Evolutionary conservation across 768 basidiomycete genomes (phyloP).

Genomic region (Leccinum barrowsii): DNA sequence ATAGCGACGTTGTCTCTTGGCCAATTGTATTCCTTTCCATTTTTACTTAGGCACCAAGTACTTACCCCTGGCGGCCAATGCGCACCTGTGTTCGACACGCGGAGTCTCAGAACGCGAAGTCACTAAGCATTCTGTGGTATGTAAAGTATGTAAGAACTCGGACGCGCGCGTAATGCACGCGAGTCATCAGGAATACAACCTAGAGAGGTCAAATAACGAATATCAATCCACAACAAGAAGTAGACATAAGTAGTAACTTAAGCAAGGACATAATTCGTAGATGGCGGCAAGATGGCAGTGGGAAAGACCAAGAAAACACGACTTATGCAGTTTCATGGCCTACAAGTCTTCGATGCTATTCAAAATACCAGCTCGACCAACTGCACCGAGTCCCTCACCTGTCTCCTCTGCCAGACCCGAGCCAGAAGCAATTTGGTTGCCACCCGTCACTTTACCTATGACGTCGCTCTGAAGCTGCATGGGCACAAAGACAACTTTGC

Average conservation of each 20-base stretch:
- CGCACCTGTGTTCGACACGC: not conserved
- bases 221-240: not conserved
- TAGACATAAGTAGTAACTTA: not conserved
- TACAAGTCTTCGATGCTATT: conserved; percentile 24
- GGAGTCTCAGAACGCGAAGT: not conserved
- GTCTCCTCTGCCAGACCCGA: conserved; percentile 24
- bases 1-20: conserved; percentile 10
- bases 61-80: not conserved
- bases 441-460: conserved; percentile 40
- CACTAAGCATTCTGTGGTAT: conserved; percentile 7
- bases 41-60: conserved; percentile 2
- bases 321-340: not conserved
- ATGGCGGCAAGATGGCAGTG: not conserved
- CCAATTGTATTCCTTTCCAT: conserved; percentile 10
- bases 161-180: not conserved
- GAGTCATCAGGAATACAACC: conserved; percentile 11
- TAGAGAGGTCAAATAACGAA: not conserved
- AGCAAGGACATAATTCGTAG: not conserved
- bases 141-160: conserved; percentile 4
- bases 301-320: not conserved
- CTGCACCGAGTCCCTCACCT: conserved; percentile 23
- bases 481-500: conserved; percentile 93
- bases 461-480: conserved; percentile 86
- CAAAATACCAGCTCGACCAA: conserved; percentile 26
- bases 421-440: conserved; percentile 22